Evolutionary conservation across 108 stramenopile genomes (phyloP).

Genomic region (Discostella pseudostelligera): DNA sequence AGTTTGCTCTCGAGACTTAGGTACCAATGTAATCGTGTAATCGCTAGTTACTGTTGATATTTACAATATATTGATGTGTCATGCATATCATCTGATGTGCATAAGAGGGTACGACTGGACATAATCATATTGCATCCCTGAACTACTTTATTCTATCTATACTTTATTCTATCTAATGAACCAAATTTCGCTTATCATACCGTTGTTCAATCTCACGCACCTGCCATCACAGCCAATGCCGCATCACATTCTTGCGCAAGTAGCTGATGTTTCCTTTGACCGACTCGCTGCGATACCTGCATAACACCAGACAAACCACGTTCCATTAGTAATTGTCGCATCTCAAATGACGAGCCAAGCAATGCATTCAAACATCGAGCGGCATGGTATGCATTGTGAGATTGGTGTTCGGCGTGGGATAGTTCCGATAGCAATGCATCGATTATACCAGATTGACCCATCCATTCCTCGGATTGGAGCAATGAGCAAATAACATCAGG

Average conservation of each 20-base stretch:
- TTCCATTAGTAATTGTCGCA: slow-evolving; percentile 10
- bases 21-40: no score
- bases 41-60: no score
- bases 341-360: slow-evolving; percentile 16
- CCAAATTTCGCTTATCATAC: no score
- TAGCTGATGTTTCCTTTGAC: slow-evolving; percentile 18
- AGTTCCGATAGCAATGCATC: slow-evolving; percentile 26
- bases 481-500: not conserved
- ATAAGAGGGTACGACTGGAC: no score
- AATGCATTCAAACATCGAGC: slow-evolving; percentile 22
- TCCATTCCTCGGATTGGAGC: slow-evolving; percentile 28
- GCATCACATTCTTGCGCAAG: slow-evolving; percentile 33
- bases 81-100: no score
- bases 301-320: slow-evolving; percentile 10
- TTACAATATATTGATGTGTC: no score
- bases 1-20: no score
- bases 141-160: not conserved
- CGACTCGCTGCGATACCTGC: slow-evolving; percentile 13
- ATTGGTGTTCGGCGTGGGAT: slow-evolving; percentile 12
- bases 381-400: slow-evolving; percentile 32
- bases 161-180: slow-evolving; percentile 1
- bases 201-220: no score
- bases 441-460: slow-evolving; percentile 20
- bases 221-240: slow-evolving; percentile 18
- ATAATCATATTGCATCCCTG: no score